A percentile compares a stretch with the other conserved stretches of the same genome.
Evolutionary conservation across 139 green algal genomes (phyloP).

Genomic region (Dunaliella sp.): DNA sequence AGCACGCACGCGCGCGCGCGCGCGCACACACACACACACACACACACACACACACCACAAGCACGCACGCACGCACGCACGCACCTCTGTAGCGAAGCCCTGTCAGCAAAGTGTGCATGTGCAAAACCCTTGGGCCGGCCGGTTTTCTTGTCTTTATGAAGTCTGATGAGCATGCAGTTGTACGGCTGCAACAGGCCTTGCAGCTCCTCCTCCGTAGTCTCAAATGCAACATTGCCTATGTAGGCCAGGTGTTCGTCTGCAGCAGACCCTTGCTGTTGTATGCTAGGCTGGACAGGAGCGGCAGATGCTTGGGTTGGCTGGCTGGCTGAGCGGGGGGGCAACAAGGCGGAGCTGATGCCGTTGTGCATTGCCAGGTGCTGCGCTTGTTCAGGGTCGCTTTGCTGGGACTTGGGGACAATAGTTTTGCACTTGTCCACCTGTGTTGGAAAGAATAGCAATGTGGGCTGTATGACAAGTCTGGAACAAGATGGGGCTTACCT

Average conservation of each 20-base stretch:
- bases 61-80: no score
- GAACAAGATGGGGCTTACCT: no score
- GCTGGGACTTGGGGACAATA: neutral
- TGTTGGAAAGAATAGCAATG: no score
- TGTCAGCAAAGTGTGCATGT: constrained; percentile 81
- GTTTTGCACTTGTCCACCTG: neutral
- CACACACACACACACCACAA: no score
- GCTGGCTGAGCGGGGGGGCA: neutral
- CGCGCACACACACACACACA: neutral
- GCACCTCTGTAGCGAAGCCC: constrained; percentile 53
- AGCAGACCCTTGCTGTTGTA: neutral
- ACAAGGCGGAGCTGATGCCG: neutral
- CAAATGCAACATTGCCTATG: constrained; percentile 79
- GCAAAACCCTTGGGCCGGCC: constrained; percentile 79
- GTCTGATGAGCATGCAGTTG: constrained; percentile 39
- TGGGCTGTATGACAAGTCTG: no score
- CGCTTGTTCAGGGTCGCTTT: neutral
- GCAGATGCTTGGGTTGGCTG: no score
- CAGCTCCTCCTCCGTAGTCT: constrained; percentile 54
- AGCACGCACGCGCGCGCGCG: neutral
- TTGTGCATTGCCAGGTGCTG: neutral
- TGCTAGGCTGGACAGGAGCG: neutral
- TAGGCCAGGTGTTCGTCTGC: constrained; percentile 52
- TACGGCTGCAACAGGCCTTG: constrained; percentile 56
- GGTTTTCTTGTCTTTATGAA: constrained; percentile 80